Base-by-base conservation (phyloP, 306 rosid genomes). In the Clitoria ternatea region DNA sequence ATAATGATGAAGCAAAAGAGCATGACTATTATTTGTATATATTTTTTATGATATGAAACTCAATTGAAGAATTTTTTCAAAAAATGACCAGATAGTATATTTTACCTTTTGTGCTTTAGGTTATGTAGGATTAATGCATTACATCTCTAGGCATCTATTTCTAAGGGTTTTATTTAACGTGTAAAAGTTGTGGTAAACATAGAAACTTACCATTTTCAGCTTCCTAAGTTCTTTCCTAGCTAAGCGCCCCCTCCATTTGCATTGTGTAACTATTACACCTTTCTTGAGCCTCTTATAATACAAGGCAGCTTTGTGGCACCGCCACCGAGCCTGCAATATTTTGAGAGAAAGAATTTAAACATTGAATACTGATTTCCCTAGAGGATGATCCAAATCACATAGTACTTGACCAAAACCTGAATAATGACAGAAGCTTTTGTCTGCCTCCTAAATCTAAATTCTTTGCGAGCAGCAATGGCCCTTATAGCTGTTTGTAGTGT, bases 201-300 rank as follows among this genome's bases (percentile, higher is more conserved):
- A 33, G 37, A 59, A 72, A 53, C 76, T 49, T 42, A 82, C 99
- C 99, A 91, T 91, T 89, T 89, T 95, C 71, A 89, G 96, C 79
- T 91, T 95, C 80, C 93, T 87, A 63, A 95, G 99, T 76, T 95
- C 97, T 79, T 50, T 79, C 80, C 80, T 87, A 39, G 85, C 95
- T 61, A 82, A 20, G 36, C 83, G 85, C 27, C 96, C 92, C 79
- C 99, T 84, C 97, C 93, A 85, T 87, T 83, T 87, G 85, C 91
- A 82, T 81, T 95, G 99, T 75, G 97, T 70, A n/a, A 77, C 30
- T 69, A 91, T 11, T 30, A 93, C 12, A 60, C 96, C 92, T 83
- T 67, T 85, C 89, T 87, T 86, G 76, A 95, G 97, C 87, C 82
- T 86, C 77, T 71, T 95, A 67, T 86, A 84, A 77, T 91, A 79